phyloP scores from a whole-genome alignment of 345 rosid genomes.

The Noccaea bulbosa region DNA sequence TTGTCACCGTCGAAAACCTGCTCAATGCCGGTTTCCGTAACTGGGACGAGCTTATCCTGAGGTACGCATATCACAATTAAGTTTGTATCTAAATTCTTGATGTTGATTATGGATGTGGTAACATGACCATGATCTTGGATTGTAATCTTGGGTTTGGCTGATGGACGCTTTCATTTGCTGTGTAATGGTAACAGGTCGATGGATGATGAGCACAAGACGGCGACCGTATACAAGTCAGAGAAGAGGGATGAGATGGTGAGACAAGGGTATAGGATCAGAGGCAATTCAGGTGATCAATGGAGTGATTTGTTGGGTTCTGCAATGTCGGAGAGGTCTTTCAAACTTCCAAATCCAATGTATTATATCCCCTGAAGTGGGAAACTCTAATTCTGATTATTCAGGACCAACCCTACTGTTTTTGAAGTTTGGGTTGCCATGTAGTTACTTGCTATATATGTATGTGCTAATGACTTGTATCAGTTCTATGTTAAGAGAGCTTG shows the following conservation, averaged over 20 bases:
- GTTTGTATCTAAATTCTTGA: not conserved
- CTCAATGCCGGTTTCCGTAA: slow-evolving; percentile 62
- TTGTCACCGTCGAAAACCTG: slow-evolving; percentile 63
- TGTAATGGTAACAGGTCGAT: slow-evolving; percentile 49
- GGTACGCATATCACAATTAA: slow-evolving; percentile 45
- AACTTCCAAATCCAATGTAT: slow-evolving; percentile 91
- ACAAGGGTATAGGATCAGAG: slow-evolving; percentile 72
- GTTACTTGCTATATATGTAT: slow-evolving; percentile 1
- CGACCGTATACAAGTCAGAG: slow-evolving; percentile 69
- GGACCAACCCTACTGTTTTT: slow-evolving; percentile 27
- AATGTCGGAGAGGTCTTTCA: slow-evolving; percentile 71
- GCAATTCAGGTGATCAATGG: slow-evolving; percentile 95
- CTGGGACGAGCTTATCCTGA: slow-evolving; percentile 89
- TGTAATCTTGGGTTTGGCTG: not conserved
- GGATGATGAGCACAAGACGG: slow-evolving; percentile 61
- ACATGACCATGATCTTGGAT: not conserved
- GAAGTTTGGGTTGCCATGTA: slow-evolving; percentile 30
- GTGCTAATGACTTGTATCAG: slow-evolving; percentile 1
- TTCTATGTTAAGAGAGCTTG: not conserved
- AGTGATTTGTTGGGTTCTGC: slow-evolving; percentile 73
- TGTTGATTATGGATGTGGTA: not conserved
- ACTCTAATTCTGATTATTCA: not conserved
- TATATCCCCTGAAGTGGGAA: slow-evolving; percentile 51
- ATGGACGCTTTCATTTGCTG: not conserved
- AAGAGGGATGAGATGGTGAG: slow-evolving; percentile 72